Conservation (phyloP, 2,329 filamentous ascomycete genomes). For the Biscogniauxia marginata region DNA sequence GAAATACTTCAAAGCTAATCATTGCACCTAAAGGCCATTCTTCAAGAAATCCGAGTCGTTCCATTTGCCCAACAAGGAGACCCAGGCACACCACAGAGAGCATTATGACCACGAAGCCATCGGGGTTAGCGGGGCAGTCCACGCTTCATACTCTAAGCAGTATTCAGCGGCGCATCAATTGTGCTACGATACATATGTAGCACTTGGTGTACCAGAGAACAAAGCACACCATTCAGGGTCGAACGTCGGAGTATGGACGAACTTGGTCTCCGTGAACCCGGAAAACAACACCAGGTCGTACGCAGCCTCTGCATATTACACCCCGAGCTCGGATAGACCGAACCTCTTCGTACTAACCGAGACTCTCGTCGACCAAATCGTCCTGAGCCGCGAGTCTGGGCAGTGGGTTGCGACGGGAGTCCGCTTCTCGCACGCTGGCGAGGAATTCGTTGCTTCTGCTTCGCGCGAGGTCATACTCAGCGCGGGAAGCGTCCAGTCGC, state of each 20-base stretch:
- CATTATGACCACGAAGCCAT: conserved; percentile 40
- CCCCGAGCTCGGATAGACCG: conserved; percentile 34
- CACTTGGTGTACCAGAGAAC: conserved; percentile 37
- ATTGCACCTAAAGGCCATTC: conserved; percentile 38
- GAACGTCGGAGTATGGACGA: conserved; percentile 42
- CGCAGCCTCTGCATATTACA: conserved; percentile 41
- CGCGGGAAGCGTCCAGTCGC: conserved; percentile 57
- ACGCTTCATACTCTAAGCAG: conserved; percentile 44
- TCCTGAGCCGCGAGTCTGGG: conserved; percentile 35
- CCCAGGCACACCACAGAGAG: conserved; percentile 36
- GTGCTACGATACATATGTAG: conserved; percentile 44
- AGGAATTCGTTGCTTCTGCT: conserved; percentile 33
- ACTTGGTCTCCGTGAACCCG: conserved; percentile 35
- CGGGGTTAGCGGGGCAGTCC: conserved; percentile 46
- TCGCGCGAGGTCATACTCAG: conserved; percentile 55
- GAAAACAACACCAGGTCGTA: conserved; percentile 37
- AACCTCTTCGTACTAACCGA: conserved; percentile 50
- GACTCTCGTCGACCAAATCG: conserved; percentile 44
- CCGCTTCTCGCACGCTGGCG: conserved; percentile 39
- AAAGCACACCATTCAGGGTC: conserved; percentile 37
- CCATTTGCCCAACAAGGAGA: conserved; percentile 36
- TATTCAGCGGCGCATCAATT: conserved; percentile 41
- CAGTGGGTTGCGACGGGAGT: conserved; percentile 39
- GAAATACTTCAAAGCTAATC: neutral
- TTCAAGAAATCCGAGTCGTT: conserved; percentile 52